phyloP scores from a whole-genome alignment of 2,329 filamentous ascomycete species.

The Colletotrichum chrysophilum region DNA sequence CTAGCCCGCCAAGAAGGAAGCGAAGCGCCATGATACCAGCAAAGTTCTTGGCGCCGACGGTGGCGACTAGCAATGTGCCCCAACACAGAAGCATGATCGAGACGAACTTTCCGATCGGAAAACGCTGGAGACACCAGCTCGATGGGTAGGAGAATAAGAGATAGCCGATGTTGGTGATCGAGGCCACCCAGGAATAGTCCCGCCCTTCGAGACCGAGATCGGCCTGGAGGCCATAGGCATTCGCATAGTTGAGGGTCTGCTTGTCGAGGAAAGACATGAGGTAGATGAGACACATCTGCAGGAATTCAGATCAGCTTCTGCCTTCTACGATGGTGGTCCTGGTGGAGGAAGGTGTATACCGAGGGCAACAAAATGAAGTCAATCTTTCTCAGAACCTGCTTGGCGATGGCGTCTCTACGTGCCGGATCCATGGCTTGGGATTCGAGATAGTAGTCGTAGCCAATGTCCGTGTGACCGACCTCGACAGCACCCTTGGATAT shows the following conservation, averaged over 20 bases:
- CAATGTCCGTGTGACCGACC: neutral
- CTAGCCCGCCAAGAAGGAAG: slow-evolving; percentile 35
- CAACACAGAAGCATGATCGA: neutral
- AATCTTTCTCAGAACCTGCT: neutral
- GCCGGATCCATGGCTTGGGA: neutral
- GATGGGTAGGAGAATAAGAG: neutral
- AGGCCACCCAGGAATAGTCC: neutral
- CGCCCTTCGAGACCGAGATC: neutral
- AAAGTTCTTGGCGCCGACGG: slow-evolving; percentile 22
- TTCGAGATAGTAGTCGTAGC: neutral
- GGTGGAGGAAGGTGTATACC: neutral
- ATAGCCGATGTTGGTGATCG: neutral
- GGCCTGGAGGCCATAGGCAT: neutral
- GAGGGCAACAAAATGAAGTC: neutral
- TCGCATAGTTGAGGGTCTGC: neutral
- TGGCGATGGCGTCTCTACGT: neutral
- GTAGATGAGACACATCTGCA: neutral
- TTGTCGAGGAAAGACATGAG: neutral
- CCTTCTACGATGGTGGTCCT: neutral
- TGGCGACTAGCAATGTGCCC: neutral
- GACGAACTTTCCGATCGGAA: neutral
- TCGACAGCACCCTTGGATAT: neutral
- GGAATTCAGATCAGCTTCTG: neutral
- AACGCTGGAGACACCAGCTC: neutral
- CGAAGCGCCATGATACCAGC: slow-evolving; percentile 31